Evolutionary conservation across 164 flowering plant genomes (phyloP).

Genomic region (Vitis rotundifolia): DNA sequence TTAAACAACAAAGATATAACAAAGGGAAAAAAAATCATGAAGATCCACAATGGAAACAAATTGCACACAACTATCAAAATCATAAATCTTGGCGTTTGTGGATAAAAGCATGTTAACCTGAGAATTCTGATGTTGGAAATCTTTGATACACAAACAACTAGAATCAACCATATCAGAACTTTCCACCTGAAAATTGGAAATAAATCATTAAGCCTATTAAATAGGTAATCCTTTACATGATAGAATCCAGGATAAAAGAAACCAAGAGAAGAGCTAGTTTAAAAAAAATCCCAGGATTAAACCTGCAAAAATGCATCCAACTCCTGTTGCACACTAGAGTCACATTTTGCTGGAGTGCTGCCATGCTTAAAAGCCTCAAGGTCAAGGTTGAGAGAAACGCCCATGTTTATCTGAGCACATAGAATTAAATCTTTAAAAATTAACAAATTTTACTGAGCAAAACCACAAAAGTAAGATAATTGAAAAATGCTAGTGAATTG

Average conservation of each 20-base stretch:
- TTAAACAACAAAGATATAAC: too few species aligned
- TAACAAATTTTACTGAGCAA: not conserved
- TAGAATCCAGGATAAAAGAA: too few species aligned
- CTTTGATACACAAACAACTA: too few species aligned
- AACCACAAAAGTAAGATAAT: not conserved
- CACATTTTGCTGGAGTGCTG: not conserved
- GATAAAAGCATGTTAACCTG: too few species aligned
- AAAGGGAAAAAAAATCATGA: too few species aligned
- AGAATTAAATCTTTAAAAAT: not conserved
- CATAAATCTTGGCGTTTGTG: too few species aligned
- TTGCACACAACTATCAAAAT: too few species aligned
- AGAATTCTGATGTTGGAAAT: too few species aligned
- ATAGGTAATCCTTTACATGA: too few species aligned
- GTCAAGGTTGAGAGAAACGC: not conserved
- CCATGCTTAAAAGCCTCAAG: not conserved
- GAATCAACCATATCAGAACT: not conserved
- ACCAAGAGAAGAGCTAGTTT: not conserved
- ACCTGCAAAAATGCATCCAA: conserved; percentile 6
- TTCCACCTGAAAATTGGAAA: conserved; percentile 2
- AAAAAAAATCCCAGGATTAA: not conserved
- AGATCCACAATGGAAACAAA: too few species aligned
- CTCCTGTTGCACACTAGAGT: conserved; percentile 5
- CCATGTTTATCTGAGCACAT: conserved; percentile 1
- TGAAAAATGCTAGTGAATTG: not conserved
- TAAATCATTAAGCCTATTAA: too few species aligned